phyloP scores from a whole-genome alignment of 768 basidiomycete species.

The Suillus luteus region DNA sequence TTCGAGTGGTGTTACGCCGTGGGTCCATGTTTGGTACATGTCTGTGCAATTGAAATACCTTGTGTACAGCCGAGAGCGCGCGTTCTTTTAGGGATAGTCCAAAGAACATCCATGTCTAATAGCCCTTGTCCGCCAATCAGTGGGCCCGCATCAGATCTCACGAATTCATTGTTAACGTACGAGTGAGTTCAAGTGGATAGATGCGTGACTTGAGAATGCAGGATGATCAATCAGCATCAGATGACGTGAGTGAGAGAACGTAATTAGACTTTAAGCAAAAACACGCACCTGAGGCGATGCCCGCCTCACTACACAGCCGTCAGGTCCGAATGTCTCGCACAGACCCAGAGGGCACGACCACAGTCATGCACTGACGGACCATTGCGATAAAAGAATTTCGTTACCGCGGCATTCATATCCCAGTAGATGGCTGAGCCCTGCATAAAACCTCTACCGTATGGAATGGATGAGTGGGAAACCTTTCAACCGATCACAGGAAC shows the following conservation, averaged over 20 bases:
- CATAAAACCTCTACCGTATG: conserved; percentile 1
- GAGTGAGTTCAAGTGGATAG: neutral
- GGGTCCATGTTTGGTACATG: neutral
- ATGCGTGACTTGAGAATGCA: neutral
- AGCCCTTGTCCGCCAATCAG: neutral
- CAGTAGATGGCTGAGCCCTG: conserved; percentile 3
- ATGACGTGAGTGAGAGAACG: conserved; percentile 35
- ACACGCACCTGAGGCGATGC: conserved; percentile 31
- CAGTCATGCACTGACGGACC: conserved; percentile 24
- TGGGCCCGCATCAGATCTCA: neutral
- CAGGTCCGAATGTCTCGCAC: conserved; percentile 20
- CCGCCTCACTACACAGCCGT: conserved; percentile 13
- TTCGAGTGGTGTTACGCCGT: conserved; percentile 16
- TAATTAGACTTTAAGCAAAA: conserved; percentile 42
- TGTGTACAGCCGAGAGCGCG: neutral
- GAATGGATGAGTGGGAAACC: conserved; percentile 6
- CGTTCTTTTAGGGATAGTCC: neutral
- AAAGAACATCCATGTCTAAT: neutral
- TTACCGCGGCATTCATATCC: conserved; percentile 36
- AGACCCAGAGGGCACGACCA: conserved; percentile 9
- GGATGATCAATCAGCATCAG: conserved; percentile 23
- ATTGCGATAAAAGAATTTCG: conserved; percentile 22
- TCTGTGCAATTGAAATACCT: neutral
- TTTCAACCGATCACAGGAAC: conserved; percentile 1
- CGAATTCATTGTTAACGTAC: conserved; percentile 4